These are phyloP conservation scores for Pinus albicaulis DNA, from an alignment of 75 land plant genomes.

Conservation along the genomic window DNA sequence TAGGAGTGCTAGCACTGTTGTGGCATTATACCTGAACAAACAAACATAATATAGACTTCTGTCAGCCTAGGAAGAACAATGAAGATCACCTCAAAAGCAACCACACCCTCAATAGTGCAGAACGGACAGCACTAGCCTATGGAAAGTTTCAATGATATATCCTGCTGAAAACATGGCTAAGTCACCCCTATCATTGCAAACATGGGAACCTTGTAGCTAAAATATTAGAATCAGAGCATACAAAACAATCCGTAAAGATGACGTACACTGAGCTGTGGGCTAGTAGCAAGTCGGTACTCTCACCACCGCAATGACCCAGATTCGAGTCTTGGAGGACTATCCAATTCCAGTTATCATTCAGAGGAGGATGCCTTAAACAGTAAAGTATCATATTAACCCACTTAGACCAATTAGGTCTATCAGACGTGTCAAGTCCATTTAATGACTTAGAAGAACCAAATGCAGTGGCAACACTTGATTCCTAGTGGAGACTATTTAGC, in stretches of 20 bases:
- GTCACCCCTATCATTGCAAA: not conserved
- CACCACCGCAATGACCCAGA: no score
- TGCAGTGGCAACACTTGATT: no score
- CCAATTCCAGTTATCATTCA: no score
- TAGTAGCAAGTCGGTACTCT: not conserved
- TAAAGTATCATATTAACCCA: no score
- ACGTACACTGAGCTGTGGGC: not conserved
- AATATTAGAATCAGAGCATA: not conserved
- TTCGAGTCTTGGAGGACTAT: no score
- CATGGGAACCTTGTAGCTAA: not conserved
- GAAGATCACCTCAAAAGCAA: not conserved
- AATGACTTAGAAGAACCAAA: no score
- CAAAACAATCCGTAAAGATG: not conserved
- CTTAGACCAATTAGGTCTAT: no score
- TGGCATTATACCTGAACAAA: conserved; percentile 58
- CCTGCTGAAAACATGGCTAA: not conserved
- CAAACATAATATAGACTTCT: not conserved
- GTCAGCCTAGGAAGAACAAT: not conserved
- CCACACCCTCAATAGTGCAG: not conserved
- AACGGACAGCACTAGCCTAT: not conserved
- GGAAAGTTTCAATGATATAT: not conserved
- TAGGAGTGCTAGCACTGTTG: conserved; percentile 67
- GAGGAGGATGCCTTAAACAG: no score
- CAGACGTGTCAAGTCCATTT: no score
- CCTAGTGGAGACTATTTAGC: no score